Evolutionary conservation across 225 moss, liverwort and hornwort genomes (phyloP), one percentile per base, ranked within the genome.

Genomic region (Bryum argenteum): DNA sequence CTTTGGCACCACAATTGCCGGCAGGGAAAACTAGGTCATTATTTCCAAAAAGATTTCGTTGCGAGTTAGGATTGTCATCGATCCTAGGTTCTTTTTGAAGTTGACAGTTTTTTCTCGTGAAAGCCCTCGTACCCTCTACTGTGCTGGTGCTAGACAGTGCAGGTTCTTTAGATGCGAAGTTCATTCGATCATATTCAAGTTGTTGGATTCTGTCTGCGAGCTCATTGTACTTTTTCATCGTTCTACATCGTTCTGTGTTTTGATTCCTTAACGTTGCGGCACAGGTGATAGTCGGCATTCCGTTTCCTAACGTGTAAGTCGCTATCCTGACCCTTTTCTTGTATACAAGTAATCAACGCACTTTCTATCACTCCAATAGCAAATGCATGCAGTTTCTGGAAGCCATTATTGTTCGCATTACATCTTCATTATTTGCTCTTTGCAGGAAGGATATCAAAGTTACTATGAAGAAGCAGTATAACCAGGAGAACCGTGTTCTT

Each of bases 361-460:
- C 16, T 48, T 17, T 48, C 16, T 48, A 7, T 48, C 48, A 17
- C 16, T 48, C 48, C 17, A 48, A 16, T 1, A 17, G 17, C 48
- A 48, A 15, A 8, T 48, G 48, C 17, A 17, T 48, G 16, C 17
- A 48, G 17, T 48, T 47, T 48, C 17, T 48, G 48, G 48, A 48
- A 48, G 48, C 48, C 37, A 43, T 21, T 58, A 15, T 65, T 44
- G 13, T 39, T 43, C 13, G 23, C 19, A 44, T 54, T 54, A 11
- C 67, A 6, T 17, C 48, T 48, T 50, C 18, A 21, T 42, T 63
- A 14, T 52, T 9, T 57, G 14, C 28, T 26, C 14, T 47, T 15
- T 66, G 58, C 82, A 91, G 91, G 66, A 91, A 87, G 74, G 89
- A 91, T 58, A 85, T 89, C 19, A 85, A 89, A 82, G 91, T 91